Evolutionary conservation across 352 stramenopile genomes (phyloP), one percentile per base, ranked within the genome.

Genomic region (Pythium inflatum): DNA sequence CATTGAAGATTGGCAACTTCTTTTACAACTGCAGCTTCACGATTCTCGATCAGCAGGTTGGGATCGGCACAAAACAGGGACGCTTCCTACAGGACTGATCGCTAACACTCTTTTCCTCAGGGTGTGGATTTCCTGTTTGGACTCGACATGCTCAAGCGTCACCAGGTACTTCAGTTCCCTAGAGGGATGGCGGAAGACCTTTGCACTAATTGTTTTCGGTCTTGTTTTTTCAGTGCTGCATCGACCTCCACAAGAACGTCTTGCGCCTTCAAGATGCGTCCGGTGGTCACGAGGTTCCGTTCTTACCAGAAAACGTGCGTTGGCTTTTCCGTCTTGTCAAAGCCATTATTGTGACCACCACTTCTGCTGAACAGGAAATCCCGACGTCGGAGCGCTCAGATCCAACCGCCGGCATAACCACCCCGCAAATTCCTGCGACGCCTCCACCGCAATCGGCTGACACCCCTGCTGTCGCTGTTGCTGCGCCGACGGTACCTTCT

Each of bases 111-210:
- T n/a, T n/a, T n/a, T n/a, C n/a, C n/a, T 43, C 53, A 97, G 85
- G 88, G 97, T 70, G 97, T 99, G 45, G 97, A 99, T 69, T 98
- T 99, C 70, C 77, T 99, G 11, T 98, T 99, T 63, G 97, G 97
- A 12, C 83, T 99, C 45, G 97, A 99, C 75, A 99, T 99, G 97
- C 85, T 99, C 20, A 99, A 98, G 78, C 90, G 97, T 20, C 96
- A 99, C 87, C 90, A 94, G 80, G 87, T 93, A 66, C 43, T 63
- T 43, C 9, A 43, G n/a, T n/a, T n/a, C n/a, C n/a, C n/a, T n/a
- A n/a, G n/a, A n/a, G n/a, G n/a, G n/a, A n/a, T n/a, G n/a, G n/a
- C n/a, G n/a, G n/a, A n/a, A n/a, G n/a, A n/a, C n/a, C n/a, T n/a
- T n/a, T n/a, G n/a, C n/a, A n/a, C n/a, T n/a, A n/a, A n/a, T n/a